Evolutionary conservation across 2,329 filamentous ascomycete species (phyloP).

Genomic region (Pyrenochaeta sp.): DNA sequence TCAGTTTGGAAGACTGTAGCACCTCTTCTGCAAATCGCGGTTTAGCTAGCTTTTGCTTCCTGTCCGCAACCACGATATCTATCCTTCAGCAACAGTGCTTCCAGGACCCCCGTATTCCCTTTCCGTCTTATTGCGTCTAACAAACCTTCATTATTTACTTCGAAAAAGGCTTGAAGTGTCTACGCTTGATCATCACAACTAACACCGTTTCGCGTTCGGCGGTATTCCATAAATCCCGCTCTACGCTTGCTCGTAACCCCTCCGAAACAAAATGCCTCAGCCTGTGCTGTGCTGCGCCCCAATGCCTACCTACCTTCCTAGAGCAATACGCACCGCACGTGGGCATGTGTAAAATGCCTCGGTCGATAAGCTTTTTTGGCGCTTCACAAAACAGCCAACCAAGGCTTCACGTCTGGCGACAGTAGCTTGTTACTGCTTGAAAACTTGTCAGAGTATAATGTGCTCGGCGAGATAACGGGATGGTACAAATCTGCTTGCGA

Average conservation of each 20-base stretch:
- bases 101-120: too few species aligned
- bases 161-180: neutral
- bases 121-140: neutral
- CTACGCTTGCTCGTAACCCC: neutral
- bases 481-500: slow-evolving; percentile 17
- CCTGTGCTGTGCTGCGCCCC: slow-evolving; percentile 7
- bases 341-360: slow-evolving; percentile 8
- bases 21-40: too few species aligned
- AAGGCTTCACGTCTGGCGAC: slow-evolving; percentile 12
- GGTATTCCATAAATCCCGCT: neutral
- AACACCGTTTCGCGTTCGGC: too few species aligned
- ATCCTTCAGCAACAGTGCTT: neutral
- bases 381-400: slow-evolving; percentile 21
- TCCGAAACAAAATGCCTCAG: slow-evolving; percentile 12
- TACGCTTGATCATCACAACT: neutral
- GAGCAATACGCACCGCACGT: slow-evolving; percentile 16
- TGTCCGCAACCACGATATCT: too few species aligned
- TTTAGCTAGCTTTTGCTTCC: too few species aligned
- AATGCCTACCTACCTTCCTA: slow-evolving; percentile 15
- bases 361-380: slow-evolving; percentile 27
- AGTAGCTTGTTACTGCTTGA: slow-evolving; percentile 31
- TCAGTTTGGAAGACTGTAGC: too few species aligned
- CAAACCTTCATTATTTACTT: too few species aligned
- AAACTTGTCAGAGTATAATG: slow-evolving; percentile 22
- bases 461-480: slow-evolving; percentile 18